These are phyloP conservation scores for Metschnikowia rubicola DNA, from an alignment of 805 yeast genomes.

Conservation along the genomic window DNA sequence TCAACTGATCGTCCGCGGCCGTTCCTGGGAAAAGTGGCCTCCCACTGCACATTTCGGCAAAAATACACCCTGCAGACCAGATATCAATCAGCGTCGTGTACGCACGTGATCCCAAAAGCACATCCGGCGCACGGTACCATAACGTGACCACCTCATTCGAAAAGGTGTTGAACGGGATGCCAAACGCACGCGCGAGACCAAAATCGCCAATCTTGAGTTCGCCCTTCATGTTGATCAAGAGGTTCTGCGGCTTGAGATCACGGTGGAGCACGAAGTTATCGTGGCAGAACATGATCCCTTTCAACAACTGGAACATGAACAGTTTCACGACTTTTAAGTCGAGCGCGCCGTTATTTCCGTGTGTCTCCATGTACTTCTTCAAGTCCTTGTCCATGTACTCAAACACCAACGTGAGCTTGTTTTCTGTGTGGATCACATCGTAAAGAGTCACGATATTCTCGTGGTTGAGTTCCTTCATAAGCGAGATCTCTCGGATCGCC, in stretches of 20 bases:
- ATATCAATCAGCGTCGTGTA: slow-evolving; percentile 96
- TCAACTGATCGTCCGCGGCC: slow-evolving; percentile 91
- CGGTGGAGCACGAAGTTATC: slow-evolving; percentile 81
- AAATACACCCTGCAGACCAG: slow-evolving; percentile 98
- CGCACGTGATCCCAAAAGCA: slow-evolving; percentile 87
- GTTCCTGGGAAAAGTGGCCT: slow-evolving; percentile 95
- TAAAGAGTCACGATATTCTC: slow-evolving; percentile 88
- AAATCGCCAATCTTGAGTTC: slow-evolving; percentile 93
- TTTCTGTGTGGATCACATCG: slow-evolving; percentile 96
- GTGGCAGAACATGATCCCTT: slow-evolving; percentile 86
- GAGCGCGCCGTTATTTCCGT: slow-evolving; percentile 72
- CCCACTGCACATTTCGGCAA: slow-evolving; percentile 98
- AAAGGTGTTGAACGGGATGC: slow-evolving; percentile 95
- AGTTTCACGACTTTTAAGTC: slow-evolving; percentile 74
- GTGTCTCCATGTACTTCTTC: slow-evolving; percentile 89
- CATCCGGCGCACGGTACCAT: slow-evolving; percentile 99
- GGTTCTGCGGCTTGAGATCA: slow-evolving; percentile 91
- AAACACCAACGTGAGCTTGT: slow-evolving; percentile 88
- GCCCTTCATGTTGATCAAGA: slow-evolving; percentile 85
- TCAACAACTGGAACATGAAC: slow-evolving; percentile 89
- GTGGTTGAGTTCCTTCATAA: slow-evolving; percentile 91
- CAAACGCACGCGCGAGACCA: slow-evolving; percentile 96
- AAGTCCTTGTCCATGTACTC: slow-evolving; percentile 92
- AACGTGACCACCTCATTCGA: slow-evolving; percentile 96
- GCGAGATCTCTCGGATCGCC: slow-evolving; percentile 92